phyloP scores from a whole-genome alignment of 768 basidiomycete genomes.

The Boletus subcaerulescens region DNA sequence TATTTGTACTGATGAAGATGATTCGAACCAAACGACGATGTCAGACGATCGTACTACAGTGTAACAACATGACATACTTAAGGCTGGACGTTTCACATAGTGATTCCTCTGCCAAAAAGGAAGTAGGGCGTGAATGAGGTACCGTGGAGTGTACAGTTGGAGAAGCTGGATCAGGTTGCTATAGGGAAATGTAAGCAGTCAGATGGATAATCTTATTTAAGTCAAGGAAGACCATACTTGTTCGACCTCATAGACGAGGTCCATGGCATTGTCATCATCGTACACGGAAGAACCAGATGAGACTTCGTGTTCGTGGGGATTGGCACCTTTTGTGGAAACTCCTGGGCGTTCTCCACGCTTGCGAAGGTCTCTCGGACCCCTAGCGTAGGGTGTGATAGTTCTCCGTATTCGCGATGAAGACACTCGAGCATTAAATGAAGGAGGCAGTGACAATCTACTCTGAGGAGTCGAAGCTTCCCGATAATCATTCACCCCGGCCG shows the following conservation, averaged over 20 bases:
- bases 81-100: no score
- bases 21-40: no score
- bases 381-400: constrained; percentile 24
- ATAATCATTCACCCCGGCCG: constrained; percentile 16
- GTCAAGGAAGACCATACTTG: no score
- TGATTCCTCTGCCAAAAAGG: no score
- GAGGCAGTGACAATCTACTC: constrained; percentile 32
- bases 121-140: no score
- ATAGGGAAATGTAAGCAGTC: no score
- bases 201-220: no score
- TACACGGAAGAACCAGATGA: constrained; percentile 51
- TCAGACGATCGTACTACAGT: no score
- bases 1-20: no score
- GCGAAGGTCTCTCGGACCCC: constrained; percentile 34
- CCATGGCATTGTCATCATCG: constrained; percentile 46
- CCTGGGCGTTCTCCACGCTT: constrained; percentile 59
- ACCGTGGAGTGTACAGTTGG: no score
- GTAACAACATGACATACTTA: no score
- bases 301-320: constrained; percentile 44
- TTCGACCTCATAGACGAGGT: constrained; percentile 39
- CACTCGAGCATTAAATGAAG: constrained; percentile 24
- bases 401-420: constrained; percentile 33
- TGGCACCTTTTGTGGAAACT: constrained; percentile 34
- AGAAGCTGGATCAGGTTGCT: no score
- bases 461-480: constrained; percentile 20